Evolutionary conservation across 306 rosid species (phyloP), one percentile per base, ranked within the genome.

Genomic region (Dalbergia oliveri): DNA sequence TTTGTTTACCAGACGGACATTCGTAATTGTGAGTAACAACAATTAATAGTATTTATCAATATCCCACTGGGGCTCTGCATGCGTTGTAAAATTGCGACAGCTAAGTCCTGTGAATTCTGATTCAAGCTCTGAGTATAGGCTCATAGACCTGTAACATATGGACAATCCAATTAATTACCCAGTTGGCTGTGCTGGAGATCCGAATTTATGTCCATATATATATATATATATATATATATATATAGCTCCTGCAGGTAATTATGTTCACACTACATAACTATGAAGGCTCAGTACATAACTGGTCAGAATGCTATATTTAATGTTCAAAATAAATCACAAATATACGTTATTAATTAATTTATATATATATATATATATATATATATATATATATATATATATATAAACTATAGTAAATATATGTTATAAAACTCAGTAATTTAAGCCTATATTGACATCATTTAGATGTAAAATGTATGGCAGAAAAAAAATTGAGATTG

Each of bases 41-140:
- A 26, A 2, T 26, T 26, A 37, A 37, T 37, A 37, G 5, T 7
- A 15, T 54, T 54, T 15, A 54, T 53, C 14, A 47, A 4, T 50
- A 50, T 50, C 53, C 39, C 39, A 26, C 65, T 11, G 56, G 58
- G 34, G 7, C 47, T 53, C 63, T 84, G 88, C 83, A 85, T 78
- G 86, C 86, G 81, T 73, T 75, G 66, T 61, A 63, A 75, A 11
- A 11, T 62, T 68, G 84, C 70, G 85, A 83, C 87, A 86, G 87
- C 89, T 79, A 83, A 41, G 80, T 82, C 76, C 87, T 86, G 87
- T 54, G 73, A 68, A 13, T 50, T 79, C 81, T 86, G 87, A 86
- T 83, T 81, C 77, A 70, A 31, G 71, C 78, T 71, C 34, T 61
- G 41, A 31, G 4, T 11, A 50, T 83, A 37, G 41, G 34, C 39